Percentiles rank a stretch among this genome's conserved stretches.
These are phyloP conservation scores for Zea luxurians DNA, from an alignment of 176 grass and related monocot species.

Conservation along the genomic window DNA sequence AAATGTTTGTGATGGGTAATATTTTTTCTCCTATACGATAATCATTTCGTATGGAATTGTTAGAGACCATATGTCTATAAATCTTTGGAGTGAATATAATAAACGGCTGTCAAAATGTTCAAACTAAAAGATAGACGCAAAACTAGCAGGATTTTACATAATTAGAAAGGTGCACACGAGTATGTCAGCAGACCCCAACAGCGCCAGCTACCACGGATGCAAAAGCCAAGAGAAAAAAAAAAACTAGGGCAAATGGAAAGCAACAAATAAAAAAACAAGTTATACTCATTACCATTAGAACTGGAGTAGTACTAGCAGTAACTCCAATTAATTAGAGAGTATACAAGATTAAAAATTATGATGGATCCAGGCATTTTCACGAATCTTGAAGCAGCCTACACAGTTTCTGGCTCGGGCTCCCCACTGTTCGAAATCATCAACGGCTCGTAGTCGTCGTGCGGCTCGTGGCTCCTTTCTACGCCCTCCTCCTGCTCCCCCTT, in stretches of 20 bases:
- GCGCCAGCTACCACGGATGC: neutral
- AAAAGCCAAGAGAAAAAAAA: neutral
- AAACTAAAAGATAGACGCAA: no score
- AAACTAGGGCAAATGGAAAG: neutral
- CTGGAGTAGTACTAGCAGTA: neutral
- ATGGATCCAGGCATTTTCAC: neutral
- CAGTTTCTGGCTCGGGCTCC: slow-evolving; percentile 9
- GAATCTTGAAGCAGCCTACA: slow-evolving; percentile 40
- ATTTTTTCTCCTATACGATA: no score
- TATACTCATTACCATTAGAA: slow-evolving; percentile 4
- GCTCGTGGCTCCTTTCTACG: slow-evolving; percentile 7
- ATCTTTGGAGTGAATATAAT: no score
- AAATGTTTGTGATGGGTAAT: no score
- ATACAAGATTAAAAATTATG: slow-evolving; percentile 29
- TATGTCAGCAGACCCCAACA: neutral
- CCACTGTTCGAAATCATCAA: slow-evolving; percentile 57
- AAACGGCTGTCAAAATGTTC: no score
- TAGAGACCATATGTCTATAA: no score
- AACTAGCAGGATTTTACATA: no score
- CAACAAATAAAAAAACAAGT: slow-evolving; percentile 3
- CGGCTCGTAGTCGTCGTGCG: slow-evolving; percentile 40
- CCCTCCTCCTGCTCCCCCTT: slow-evolving; percentile 40
- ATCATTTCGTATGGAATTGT: no score
- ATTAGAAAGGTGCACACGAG: neutral
- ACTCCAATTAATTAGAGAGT: slow-evolving; percentile 32